Evolutionary conservation across 2,329 filamentous ascomycete genomes (phyloP).

Genomic region (Stachybotrys echinatus): DNA sequence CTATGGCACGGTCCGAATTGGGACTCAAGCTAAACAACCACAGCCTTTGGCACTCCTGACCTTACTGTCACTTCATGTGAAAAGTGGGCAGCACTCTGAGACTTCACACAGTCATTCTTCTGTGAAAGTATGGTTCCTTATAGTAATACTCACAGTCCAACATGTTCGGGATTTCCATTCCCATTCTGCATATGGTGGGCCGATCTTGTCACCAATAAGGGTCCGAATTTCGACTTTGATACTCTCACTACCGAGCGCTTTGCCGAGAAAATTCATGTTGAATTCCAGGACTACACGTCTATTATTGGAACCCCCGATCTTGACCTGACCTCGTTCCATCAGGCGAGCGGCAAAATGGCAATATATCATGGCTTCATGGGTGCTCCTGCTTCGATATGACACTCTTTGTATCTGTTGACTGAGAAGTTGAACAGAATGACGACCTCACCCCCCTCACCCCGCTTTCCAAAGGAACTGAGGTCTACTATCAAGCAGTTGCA

Average conservation of each 20-base stretch:
- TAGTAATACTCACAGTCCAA: background rate
- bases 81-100: background rate
- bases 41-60: background rate
- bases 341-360: slow-evolving; percentile 10
- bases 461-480: slow-evolving; percentile 7
- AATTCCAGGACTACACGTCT: slow-evolving; percentile 9
- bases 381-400: background rate
- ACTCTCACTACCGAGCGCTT: background rate
- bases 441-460: slow-evolving; percentile 5
- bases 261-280: slow-evolving; percentile 6
- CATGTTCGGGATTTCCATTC: background rate
- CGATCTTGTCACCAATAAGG: slow-evolving; percentile 4
- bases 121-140: background rate
- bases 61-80: background rate
- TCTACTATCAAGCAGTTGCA: slow-evolving; percentile 9
- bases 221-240: background rate
- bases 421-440: slow-evolving; percentile 2
- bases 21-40: background rate
- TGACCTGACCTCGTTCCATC: slow-evolving; percentile 10
- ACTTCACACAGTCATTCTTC: background rate
- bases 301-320: slow-evolving; percentile 9
- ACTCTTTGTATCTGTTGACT: background rate
- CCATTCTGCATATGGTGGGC: background rate
- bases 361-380: slow-evolving; percentile 11
- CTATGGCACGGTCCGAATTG: background rate